Evolutionary conservation across 139 green algal genomes (phyloP).

Genomic region (Medakamo hakoo): DNA sequence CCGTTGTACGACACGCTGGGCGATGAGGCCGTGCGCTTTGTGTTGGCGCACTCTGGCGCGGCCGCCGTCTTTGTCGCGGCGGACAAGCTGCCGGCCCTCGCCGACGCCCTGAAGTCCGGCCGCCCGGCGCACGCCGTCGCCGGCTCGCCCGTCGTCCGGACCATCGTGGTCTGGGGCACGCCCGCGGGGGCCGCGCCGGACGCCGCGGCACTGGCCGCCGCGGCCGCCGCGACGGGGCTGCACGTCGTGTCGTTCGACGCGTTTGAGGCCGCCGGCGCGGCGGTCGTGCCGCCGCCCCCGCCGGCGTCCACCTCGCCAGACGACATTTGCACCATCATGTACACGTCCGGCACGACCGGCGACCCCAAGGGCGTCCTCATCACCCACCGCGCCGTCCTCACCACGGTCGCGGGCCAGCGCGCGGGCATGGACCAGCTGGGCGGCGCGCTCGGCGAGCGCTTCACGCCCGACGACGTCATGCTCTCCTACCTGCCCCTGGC

Average conservation of each 20-base stretch:
- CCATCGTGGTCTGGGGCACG: constrained; percentile 65
- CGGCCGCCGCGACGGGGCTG: not conserved
- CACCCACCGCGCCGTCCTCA: constrained; percentile 45
- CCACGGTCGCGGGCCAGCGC: constrained; percentile 19
- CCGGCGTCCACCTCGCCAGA: constrained; percentile 28
- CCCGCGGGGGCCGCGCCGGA: not conserved
- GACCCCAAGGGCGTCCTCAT: constrained; percentile 72
- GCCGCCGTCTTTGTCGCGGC: constrained; percentile 26
- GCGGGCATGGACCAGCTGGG: not conserved
- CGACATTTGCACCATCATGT: constrained; percentile 91
- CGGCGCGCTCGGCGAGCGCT: not conserved
- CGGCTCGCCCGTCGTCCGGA: constrained; percentile 25
- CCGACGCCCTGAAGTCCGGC: constrained; percentile 31
- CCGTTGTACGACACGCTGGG: constrained; percentile 90
- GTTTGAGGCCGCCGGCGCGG: constrained; percentile 34
- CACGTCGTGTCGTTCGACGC: constrained; percentile 40
- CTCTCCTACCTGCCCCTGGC: constrained; percentile 72
- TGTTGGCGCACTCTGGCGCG: constrained; percentile 59
- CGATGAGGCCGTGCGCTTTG: constrained; percentile 79
- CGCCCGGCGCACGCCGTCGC: constrained; percentile 1
- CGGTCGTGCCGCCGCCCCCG: constrained; percentile 20
- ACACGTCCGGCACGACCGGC: constrained; percentile 80
- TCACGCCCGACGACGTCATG: constrained; percentile 29
- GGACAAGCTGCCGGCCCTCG: constrained; percentile 47
- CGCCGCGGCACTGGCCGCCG: constrained; percentile 16